Evolutionary conservation across 345 rosid species (phyloP).

Genomic region (Eutrema japonicum): DNA sequence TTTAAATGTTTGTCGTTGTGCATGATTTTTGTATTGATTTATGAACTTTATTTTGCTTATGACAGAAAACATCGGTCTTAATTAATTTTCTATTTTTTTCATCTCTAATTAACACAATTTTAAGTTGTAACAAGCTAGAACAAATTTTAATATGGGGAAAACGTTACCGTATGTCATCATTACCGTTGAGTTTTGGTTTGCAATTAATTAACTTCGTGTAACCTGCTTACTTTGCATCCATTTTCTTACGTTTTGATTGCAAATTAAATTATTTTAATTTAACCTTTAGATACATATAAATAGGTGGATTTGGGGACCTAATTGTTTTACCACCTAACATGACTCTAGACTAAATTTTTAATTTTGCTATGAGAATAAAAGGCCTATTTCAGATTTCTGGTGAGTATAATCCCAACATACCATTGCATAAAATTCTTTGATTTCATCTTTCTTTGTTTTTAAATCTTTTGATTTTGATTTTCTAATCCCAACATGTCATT

Average conservation of each 20-base stretch:
- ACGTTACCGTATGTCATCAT: constrained; percentile 34
- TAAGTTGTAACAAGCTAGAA: constrained; percentile 19
- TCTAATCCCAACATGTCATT: no score
- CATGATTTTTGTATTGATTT: neutral
- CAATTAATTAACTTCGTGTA: constrained; percentile 38
- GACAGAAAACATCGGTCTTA: constrained; percentile 8
- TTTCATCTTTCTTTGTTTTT: neutral
- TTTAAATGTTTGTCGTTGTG: neutral
- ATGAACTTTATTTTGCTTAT: constrained; percentile 3
- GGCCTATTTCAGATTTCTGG: constrained; percentile 34
- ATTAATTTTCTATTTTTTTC: neutral
- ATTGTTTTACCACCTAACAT: constrained; percentile 43
- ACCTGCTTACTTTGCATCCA: constrained; percentile 38
- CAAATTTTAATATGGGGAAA: constrained; percentile 21
- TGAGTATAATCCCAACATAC: constrained; percentile 15
- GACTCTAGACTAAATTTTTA: constrained; percentile 30
- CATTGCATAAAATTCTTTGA: neutral
- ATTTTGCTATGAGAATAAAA: constrained; percentile 41
- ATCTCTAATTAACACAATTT: constrained; percentile 6
- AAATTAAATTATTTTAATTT: neutral
- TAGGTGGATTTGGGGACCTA: constrained; percentile 24
- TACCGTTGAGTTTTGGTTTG: constrained; percentile 29
- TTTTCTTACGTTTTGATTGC: constrained; percentile 25
- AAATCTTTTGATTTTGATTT: neutral
- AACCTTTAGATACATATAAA: constrained; percentile 32